Base-by-base conservation (phyloP, 352 stramenopile genomes). In the Globisporangium paddicum region DNA sequence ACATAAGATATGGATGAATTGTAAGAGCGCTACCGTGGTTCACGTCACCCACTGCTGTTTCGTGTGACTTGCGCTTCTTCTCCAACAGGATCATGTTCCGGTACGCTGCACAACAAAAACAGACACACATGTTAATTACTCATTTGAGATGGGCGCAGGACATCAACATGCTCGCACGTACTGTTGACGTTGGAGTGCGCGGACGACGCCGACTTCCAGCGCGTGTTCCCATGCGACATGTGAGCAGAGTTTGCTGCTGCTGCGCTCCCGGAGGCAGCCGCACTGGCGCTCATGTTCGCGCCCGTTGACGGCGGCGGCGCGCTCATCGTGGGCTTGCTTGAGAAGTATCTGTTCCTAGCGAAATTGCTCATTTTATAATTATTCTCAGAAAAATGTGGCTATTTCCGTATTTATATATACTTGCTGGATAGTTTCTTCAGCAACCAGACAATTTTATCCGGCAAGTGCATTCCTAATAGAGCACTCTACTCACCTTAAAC, bases 51-150 rank as follows among this genome's bases (percentile, higher is more conserved):
- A 63, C 64, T 10, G 80, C 80, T 38, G 70, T 64, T 30, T 86
- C 66, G 47, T 77, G 75, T 8, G 64, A 52, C 57, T 80, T 82
- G 41, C 67, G 72, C 42, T 82, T 81, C 52, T 85, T 79, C 52
- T 87, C 76, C 13, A 76, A 66, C 63, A 80, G 38, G 37, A 87
- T 49, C 21, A 90, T 64, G 53, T 69, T 75, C 26, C 78, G 67
- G 32, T 75, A 71, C 9, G 49, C 72, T 80, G 19, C n/a, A 3
- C 11, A 40, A 11, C 19, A 11, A 30, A 5, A 40, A 28, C 14
- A 50, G 18, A 25, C 38, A 55, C 44, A 35, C 26, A 35, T 25
- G 18, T 18, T 32, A 4, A n/a, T n/a, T n/a, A n/a, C n/a, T n/a
- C n/a, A n/a, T n/a, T n/a, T n/a, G n/a, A n/a, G n/a, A n/a, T n/a